phyloP scores from a whole-genome alignment of 2,329 filamentous ascomycete genomes.

The Pestalotiopsis sp. region DNA sequence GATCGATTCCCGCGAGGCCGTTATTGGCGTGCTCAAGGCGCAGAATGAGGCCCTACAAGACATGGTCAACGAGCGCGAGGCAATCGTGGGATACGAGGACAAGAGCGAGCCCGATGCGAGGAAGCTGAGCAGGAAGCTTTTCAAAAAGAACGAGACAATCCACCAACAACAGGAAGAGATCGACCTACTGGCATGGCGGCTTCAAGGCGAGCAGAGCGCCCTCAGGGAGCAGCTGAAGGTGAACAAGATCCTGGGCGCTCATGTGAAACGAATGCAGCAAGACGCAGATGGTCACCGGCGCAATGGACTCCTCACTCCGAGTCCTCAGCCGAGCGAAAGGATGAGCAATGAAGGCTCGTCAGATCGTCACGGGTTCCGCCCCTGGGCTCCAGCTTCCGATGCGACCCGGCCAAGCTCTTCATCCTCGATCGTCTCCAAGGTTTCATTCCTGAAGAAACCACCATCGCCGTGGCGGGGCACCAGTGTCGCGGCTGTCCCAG shows the following conservation, averaged over 20 bases:
- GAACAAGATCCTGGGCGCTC: conserved; percentile 1
- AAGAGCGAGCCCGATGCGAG: neutral
- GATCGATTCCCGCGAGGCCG: neutral
- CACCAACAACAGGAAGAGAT: neutral
- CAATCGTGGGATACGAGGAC: neutral
- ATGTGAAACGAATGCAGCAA: neutral
- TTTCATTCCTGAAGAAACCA: neutral
- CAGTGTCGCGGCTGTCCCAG: neutral
- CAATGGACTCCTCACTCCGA: neutral
- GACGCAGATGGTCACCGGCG: neutral
- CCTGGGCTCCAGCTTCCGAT: neutral
- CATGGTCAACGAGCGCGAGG: neutral
- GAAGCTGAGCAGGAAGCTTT: neutral
- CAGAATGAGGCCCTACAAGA: conserved; percentile 3
- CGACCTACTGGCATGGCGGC: conserved; percentile 1
- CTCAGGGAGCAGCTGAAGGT: conserved; percentile 1
- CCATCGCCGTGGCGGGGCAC: neutral
- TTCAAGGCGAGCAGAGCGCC: neutral
- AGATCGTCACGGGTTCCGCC: neutral
- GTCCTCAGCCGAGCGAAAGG: neutral
- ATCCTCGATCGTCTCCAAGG: neutral
- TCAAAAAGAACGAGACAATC: neutral
- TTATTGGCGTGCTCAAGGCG: neutral
- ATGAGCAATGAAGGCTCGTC: neutral
- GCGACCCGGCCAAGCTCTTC: neutral